Percentiles rank a stretch among this genome's conserved stretches.
Evolutionary conservation across 306 rosid species (phyloP).

Genomic region (Mimosa pudica): DNA sequence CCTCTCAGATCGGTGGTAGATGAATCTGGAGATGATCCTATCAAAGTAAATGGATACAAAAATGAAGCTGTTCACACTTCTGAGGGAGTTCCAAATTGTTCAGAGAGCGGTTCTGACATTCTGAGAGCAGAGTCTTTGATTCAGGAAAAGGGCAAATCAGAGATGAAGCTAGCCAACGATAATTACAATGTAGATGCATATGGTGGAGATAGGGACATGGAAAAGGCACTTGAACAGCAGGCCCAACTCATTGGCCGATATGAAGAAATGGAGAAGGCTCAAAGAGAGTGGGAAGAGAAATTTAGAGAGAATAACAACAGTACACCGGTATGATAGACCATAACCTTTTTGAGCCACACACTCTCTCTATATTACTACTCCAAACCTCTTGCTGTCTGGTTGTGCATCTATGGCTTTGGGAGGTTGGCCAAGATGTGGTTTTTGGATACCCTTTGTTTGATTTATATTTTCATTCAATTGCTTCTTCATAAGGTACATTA

Average conservation of each 20-base stretch:
- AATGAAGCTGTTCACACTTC: conserved; percentile 48
- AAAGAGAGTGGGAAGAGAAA: conserved; percentile 95
- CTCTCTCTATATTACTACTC: conserved; percentile 5
- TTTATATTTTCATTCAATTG: conserved; percentile 10
- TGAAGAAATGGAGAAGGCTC: conserved; percentile 93
- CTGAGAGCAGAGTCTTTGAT: conserved; percentile 46
- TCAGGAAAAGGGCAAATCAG: conserved; percentile 45
- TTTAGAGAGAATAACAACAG: conserved; percentile 80
- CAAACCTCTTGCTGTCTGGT: conserved; percentile 24
- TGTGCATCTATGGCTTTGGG: conserved; percentile 27
- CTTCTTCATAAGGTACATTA: conserved; percentile 6
- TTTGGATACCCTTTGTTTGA: conserved; percentile 22
- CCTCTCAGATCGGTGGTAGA: conserved; percentile 56
- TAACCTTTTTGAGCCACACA: conserved; percentile 16
- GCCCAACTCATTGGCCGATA: conserved; percentile 74
- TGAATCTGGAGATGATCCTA: conserved; percentile 43
- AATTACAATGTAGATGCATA: conserved; percentile 47
- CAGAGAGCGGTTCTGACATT: conserved; percentile 41
- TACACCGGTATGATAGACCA: conserved; percentile 66
- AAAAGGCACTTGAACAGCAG: conserved; percentile 74
- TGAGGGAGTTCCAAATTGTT: conserved; percentile 54
- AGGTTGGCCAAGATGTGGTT: conserved; percentile 18
- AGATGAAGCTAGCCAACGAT: conserved; percentile 34
- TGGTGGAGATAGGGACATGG: conserved; percentile 64
- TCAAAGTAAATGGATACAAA: conserved; percentile 41